These are phyloP conservation scores for Acacia confusa DNA, from an alignment of 306 rosid genomes.

Conservation along the genomic window DNA sequence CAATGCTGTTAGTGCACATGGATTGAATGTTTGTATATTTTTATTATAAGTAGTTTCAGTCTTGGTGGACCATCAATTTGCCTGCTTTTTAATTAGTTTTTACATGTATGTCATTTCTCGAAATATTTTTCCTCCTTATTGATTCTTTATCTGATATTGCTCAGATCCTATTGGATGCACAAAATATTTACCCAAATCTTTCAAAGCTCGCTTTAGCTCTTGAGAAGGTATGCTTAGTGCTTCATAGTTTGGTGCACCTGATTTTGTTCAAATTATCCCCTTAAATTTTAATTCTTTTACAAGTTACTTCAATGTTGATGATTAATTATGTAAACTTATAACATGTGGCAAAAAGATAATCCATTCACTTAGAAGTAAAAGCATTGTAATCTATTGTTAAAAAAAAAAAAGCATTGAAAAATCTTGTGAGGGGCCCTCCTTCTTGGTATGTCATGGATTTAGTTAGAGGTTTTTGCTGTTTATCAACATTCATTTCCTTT, in stretches of 20 bases:
- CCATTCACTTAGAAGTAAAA: background rate
- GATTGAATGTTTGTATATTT: background rate
- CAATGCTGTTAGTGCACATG: background rate
- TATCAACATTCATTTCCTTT: background rate
- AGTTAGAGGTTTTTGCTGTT: background rate
- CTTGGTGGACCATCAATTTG: background rate
- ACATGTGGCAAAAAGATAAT: background rate
- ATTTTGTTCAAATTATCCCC: slow-evolving; percentile 9
- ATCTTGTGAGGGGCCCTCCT: background rate
- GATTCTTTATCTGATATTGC: slow-evolving; percentile 22
- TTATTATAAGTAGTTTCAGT: background rate
- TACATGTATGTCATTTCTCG: background rate
- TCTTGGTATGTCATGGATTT: background rate
- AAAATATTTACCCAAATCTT: slow-evolving; percentile 72
- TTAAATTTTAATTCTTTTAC: background rate
- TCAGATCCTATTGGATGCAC: slow-evolving; percentile 85
- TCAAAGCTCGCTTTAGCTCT: slow-evolving; percentile 93
- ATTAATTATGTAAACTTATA: background rate
- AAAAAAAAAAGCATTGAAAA: background rate
- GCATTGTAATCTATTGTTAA: no score
- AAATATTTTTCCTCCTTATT: background rate
- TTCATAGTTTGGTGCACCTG: slow-evolving; percentile 3
- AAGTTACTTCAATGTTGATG: background rate
- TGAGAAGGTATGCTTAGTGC: slow-evolving; percentile 74
- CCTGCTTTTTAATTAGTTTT: background rate